Conservation (phyloP, 768 basidiomycete species). For the Trametes cubensis region DNA sequence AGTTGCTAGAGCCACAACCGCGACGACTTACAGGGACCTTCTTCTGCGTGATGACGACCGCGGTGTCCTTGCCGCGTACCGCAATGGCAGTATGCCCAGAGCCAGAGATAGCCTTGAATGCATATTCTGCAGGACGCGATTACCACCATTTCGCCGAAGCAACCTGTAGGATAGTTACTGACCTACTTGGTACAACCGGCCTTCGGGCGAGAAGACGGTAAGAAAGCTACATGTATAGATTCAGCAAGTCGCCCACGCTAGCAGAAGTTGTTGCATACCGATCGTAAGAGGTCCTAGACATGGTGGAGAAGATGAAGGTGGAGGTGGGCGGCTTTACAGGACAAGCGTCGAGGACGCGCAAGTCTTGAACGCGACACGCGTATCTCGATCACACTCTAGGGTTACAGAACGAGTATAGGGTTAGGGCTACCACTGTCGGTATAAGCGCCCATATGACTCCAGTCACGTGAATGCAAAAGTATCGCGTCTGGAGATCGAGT, state of each 20-base stretch:
- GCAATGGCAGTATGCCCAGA: slow-evolving; percentile 94
- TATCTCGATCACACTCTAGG: slow-evolving; percentile 19
- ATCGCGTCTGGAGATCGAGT: background rate
- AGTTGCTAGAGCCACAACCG: background rate
- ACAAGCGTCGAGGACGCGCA: slow-evolving; percentile 61
- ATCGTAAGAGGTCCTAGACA: slow-evolving; percentile 96
- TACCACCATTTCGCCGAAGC: background rate
- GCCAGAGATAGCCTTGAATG: slow-evolving; percentile 98
- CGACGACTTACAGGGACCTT: slow-evolving; percentile 84
- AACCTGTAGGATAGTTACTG: slow-evolving; percentile 34
- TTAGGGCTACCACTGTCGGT: background rate
- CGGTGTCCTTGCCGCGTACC: slow-evolving; percentile 91
- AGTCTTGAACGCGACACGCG: slow-evolving; percentile 41
- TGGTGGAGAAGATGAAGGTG: slow-evolving; percentile 41
- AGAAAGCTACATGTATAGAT: slow-evolving; percentile 63
- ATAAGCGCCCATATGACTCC: slow-evolving; percentile 2
- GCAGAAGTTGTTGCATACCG: slow-evolving; percentile 48
- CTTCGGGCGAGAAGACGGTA: slow-evolving; percentile 97
- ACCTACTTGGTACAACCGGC: slow-evolving; percentile 98
- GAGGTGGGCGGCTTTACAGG: slow-evolving; percentile 13
- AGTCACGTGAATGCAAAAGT: slow-evolving; percentile 14
- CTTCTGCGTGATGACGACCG: slow-evolving; percentile 96
- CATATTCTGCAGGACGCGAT: slow-evolving; percentile 73
- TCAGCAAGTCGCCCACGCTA: background rate
- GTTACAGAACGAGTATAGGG: slow-evolving; percentile 1